Percentiles rank a stretch among this genome's conserved stretches.
Evolutionary conservation across 495 filamentous ascomycete genomes (phyloP).

Genomic region (Corynascus novoguineensis): DNA sequence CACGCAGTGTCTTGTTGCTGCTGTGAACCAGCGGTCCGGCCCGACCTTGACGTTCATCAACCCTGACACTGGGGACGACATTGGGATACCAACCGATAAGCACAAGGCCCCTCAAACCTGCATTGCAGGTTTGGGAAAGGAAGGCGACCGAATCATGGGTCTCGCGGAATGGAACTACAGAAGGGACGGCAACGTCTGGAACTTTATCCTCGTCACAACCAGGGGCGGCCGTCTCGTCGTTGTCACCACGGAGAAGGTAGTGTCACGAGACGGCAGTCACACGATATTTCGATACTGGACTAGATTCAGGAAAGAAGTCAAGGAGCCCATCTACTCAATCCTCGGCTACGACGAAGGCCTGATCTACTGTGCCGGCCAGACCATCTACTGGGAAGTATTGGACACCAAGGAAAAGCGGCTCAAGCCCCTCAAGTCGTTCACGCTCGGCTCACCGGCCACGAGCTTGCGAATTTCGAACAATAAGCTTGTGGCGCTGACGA

Average conservation of each 20-base stretch:
- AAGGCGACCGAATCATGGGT: conserved; percentile 36
- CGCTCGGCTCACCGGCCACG: conserved; percentile 41
- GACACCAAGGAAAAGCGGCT: conserved; percentile 42
- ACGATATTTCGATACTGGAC: conserved; percentile 41
- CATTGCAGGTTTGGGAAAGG: conserved; percentile 40
- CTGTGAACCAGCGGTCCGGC: conserved; percentile 34
- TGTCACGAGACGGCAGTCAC: conserved; percentile 1
- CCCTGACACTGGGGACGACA: conserved; percentile 41
- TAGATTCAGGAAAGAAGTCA: conserved; percentile 35
- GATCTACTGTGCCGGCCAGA: conserved; percentile 40
- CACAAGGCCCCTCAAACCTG: conserved; percentile 28
- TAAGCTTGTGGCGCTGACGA: conserved; percentile 41
- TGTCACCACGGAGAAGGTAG: conserved; percentile 31
- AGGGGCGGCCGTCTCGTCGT: conserved; percentile 42
- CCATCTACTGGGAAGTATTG: conserved; percentile 43
- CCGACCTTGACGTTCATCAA: conserved; percentile 45
- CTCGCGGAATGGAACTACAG: conserved; percentile 45
- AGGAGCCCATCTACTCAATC: conserved; percentile 38
- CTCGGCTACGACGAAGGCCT: conserved; percentile 39
- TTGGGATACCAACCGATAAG: conserved; percentile 37
- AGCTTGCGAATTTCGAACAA: conserved; percentile 37
- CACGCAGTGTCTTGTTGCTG: conserved; percentile 49
- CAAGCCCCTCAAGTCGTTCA: conserved; percentile 30
- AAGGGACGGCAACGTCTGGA: conserved; percentile 36
- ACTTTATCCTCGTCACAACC: conserved; percentile 41